Percentiles rank a stretch among this genome's conserved stretches.
Evolutionary conservation across 805 yeast genomes (phyloP).

Genomic region (Metschnikowia santaceciliae): DNA sequence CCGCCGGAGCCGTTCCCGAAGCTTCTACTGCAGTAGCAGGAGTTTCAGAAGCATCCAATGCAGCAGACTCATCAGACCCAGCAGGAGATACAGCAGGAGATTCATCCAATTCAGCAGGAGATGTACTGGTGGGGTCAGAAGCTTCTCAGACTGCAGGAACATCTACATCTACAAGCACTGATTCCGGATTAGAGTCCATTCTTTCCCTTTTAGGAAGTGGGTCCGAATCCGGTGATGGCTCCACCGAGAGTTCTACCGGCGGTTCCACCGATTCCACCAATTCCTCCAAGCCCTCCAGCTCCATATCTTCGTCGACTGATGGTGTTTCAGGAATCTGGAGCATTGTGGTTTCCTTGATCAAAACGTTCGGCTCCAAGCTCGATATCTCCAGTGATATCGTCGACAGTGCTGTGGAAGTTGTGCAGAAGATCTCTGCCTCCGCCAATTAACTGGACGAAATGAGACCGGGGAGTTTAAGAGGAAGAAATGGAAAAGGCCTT

Average conservation of each 20-base stretch:
- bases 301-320: not conserved
- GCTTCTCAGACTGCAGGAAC: not conserved
- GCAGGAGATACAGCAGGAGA: not conserved
- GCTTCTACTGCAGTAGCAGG: not conserved
- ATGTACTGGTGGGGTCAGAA: not conserved
- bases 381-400: not conserved
- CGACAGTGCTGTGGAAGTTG: conserved; percentile 1
- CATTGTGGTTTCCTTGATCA: not conserved
- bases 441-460: too few species aligned
- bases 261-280: not conserved
- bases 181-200: not conserved
- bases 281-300: not conserved
- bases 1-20: not conserved
- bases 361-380: not conserved
- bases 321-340: not conserved
- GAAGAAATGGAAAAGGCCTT: too few species aligned
- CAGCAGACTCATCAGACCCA: not conserved
- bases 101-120: not conserved
- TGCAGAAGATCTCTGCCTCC: not conserved
- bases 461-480: too few species aligned
- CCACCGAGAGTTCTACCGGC: too few species aligned
- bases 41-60: not conserved
- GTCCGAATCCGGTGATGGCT: not conserved
- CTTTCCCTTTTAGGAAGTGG: not conserved
- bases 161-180: not conserved